These are phyloP conservation scores for Thelephora terrestris DNA, from an alignment of 1,284 basidiomycete species.

Conservation along the genomic window DNA sequence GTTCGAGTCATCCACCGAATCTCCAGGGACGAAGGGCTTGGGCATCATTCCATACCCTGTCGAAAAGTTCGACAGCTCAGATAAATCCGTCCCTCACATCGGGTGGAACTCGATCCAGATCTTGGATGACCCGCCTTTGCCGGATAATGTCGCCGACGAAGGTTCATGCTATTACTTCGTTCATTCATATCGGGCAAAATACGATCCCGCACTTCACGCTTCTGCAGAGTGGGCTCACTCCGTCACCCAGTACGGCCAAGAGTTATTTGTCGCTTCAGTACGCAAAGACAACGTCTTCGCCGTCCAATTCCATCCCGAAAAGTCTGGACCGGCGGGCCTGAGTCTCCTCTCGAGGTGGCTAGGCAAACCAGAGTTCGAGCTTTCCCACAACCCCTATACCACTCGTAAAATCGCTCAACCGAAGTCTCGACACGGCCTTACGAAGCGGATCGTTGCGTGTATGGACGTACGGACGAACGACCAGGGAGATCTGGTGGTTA, in stretches of 20 bases:
- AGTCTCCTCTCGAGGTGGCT: conserved; percentile 82
- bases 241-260: conserved; percentile 87
- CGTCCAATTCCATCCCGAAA: conserved; percentile 98
- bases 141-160: conserved; percentile 34
- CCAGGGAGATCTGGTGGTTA: conserved; percentile 94
- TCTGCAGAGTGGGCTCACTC: conserved; percentile 74
- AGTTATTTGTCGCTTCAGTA: conserved; percentile 86
- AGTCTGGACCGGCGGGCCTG: conserved; percentile 89
- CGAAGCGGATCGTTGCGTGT: conserved; percentile 94
- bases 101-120: conserved; percentile 84
- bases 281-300: conserved; percentile 85
- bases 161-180: conserved; percentile 89
- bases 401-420: conserved; percentile 28
- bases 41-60: conserved; percentile 66
- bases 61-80: conserved; percentile 49
- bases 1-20: conserved; percentile 80
- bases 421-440: conserved; percentile 53
- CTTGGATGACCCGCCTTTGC: conserved; percentile 32
- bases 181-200: conserved; percentile 86
- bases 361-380: conserved; percentile 37
- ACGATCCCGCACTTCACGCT: conserved; percentile 46
- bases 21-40: conserved; percentile 47
- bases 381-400: conserved; percentile 22
- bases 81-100: conserved; percentile 95
- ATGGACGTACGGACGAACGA: conserved; percentile 98